phyloP scores from a whole-genome alignment of 148 eudicot genomes.

The Rhododendron simsii region DNA sequence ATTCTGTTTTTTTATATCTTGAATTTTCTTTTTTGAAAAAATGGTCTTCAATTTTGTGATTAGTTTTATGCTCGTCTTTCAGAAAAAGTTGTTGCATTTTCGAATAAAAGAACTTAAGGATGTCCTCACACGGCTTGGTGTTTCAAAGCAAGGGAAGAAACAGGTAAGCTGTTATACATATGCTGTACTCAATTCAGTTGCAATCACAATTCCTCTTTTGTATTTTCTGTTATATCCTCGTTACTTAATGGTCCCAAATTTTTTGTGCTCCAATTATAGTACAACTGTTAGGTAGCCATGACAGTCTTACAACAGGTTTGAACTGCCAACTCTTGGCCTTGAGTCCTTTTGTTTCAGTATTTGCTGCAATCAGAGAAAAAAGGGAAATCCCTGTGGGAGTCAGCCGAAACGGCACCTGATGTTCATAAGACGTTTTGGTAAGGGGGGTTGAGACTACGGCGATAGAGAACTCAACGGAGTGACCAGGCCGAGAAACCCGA shows the following conservation, averaged over 20 bases:
- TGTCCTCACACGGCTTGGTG: constrained; percentile 68
- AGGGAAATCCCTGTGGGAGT: too few relatives aligned
- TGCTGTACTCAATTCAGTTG: background rate
- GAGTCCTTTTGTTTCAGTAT: background rate
- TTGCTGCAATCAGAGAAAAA: too few relatives aligned
- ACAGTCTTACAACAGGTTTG: background rate
- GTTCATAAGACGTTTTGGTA: too few relatives aligned
- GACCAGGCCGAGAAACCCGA: too few relatives aligned
- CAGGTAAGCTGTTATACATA: constrained; percentile 49
- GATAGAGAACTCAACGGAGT: too few relatives aligned
- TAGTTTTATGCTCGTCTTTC: background rate
- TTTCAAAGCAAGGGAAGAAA: constrained; percentile 92
- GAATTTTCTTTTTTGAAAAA: background rate
- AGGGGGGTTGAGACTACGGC: too few relatives aligned
- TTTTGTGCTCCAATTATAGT: background rate
- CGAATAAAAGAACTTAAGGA: constrained; percentile 94
- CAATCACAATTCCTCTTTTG: background rate
- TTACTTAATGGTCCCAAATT: background rate
- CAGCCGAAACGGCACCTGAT: too few relatives aligned
- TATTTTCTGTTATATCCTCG: background rate
- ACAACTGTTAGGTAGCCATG: background rate
- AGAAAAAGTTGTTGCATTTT: constrained; percentile 80
- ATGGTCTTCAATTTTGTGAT: background rate
- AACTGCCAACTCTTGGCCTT: background rate
- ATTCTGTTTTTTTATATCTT: background rate